These are phyloP conservation scores for Dryadomyces quercivorus DNA, from an alignment of 2,329 filamentous ascomycete genomes.

Conservation along the genomic window DNA sequence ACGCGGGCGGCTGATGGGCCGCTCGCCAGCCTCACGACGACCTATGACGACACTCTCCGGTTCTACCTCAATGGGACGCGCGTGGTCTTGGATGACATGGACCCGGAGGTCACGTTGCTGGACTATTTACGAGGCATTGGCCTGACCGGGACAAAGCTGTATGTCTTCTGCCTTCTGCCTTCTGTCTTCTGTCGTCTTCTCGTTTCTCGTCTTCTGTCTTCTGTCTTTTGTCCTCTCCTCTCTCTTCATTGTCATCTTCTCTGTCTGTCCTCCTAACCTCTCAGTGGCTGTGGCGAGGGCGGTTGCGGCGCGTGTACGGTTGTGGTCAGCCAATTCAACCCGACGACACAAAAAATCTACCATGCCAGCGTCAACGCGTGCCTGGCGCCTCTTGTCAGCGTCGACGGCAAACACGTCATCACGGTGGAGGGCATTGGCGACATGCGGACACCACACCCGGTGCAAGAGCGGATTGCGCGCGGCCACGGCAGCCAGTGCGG, in stretches of 20 bases:
- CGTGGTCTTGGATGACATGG: constrained; percentile 72
- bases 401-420: constrained; percentile 97
- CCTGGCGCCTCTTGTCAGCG: constrained; percentile 78
- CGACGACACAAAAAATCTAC: constrained; percentile 83
- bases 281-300: constrained; percentile 79
- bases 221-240: neutral
- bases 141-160: constrained; percentile 86
- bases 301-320: constrained; percentile 95
- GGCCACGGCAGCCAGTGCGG: constrained; percentile 80
- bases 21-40: constrained; percentile 49
- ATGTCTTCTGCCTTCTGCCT: constrained; percentile 15
- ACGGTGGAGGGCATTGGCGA: constrained; percentile 94
- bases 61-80: constrained; percentile 95
- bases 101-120: constrained; percentile 82
- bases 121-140: constrained; percentile 91
- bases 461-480: constrained; percentile 83
- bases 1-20: constrained; percentile 24
- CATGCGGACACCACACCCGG: constrained; percentile 73
- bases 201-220: neutral
- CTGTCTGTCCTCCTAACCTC: neutral
- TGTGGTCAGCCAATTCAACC: constrained; percentile 86
- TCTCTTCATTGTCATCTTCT: too few relatives aligned
- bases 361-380: constrained; percentile 97
- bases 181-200: neutral
- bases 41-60: constrained; percentile 75